These are phyloP conservation scores for Vitis hybrid DNA, from an alignment of 177 flowering plant genomes.

Conservation along the genomic window DNA sequence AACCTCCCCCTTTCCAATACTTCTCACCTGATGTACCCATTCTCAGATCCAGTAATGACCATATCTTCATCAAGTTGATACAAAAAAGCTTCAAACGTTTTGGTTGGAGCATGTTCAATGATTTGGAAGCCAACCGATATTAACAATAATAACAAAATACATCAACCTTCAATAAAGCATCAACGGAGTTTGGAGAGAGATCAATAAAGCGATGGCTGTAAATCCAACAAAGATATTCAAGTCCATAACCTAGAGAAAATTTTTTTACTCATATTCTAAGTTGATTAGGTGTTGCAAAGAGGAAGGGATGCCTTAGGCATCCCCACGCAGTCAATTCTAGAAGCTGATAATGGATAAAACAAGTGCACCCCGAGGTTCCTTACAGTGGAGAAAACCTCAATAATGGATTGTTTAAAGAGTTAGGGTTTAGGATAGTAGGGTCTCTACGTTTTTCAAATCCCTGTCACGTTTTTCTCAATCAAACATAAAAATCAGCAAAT, in stretches of 20 bases:
- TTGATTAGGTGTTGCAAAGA: neutral
- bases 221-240: conserved; percentile 12
- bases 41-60: conserved; percentile 77
- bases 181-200: conserved; percentile 67
- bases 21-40: conserved; percentile 86
- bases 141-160: neutral
- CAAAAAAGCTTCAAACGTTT: neutral
- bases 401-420: no score
- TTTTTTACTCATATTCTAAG: neutral
- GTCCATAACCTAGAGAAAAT: neutral
- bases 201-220: conserved; percentile 86
- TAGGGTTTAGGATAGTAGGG: no score
- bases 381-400: no score
- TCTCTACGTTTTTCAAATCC: no score
- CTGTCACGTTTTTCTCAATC: no score
- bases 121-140: neutral
- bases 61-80: conserved; percentile 88
- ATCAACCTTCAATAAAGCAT: conserved; percentile 76
- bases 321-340: no score
- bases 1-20: neutral
- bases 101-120: neutral
- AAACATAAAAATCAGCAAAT: no score
- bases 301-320: neutral
- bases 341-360: no score
- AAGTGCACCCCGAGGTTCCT: no score